Evolutionary conservation across 2,329 filamentous ascomycete genomes (phyloP), one percentile per base, ranked within the genome.

Genomic region (Ceratocystis ficicola): DNA sequence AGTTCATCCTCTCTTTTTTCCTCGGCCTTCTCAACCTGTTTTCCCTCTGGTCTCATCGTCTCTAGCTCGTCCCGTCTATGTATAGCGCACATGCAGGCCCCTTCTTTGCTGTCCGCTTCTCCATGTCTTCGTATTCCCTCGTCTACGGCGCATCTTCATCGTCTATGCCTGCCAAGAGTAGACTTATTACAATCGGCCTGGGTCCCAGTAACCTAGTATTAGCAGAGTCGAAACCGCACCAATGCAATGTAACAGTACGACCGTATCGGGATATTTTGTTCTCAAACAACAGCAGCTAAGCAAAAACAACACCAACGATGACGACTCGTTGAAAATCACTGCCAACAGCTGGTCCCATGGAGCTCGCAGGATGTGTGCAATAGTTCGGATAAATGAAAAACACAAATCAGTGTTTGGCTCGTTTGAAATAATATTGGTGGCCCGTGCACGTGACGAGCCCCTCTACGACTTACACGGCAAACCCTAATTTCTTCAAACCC

Each of bases 1-100:
- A 57, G 52, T 57, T 57, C 52, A 57, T 57, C 52, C 52, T 57
- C 52, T 57, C 52, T 57, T 57, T 57, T 5, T 28, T 57, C 36
- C 12, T 41, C 10, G 10, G 36, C 3, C 36, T 41, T 41, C 22
- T 5, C 8, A 10, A n/a, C 22, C 52, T 57, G 52, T 30, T 32
- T 57, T 57, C 4, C 52, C 2, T 57, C 52, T 22, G 22, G n/a
- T 22, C 17, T 17, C 2, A 8, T n/a, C n/a, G 46, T 22, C n/a
- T 22, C n/a, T 6, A 57, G 52, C 3, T 17, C 12, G 10, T 5
- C 52, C 6, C 17, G 28, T 8, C 4, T n/a, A 22, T 57, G 22
- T 17, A 57, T 41, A 41, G 36, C 36, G 36, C 28, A 57, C 22
- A 28, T 30, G 25, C 28, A 57, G 52, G 15, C 22, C 52, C 28